Evolutionary conservation across 257 asterid species (phyloP).

Genomic region (Capsicum pubescens): DNA sequence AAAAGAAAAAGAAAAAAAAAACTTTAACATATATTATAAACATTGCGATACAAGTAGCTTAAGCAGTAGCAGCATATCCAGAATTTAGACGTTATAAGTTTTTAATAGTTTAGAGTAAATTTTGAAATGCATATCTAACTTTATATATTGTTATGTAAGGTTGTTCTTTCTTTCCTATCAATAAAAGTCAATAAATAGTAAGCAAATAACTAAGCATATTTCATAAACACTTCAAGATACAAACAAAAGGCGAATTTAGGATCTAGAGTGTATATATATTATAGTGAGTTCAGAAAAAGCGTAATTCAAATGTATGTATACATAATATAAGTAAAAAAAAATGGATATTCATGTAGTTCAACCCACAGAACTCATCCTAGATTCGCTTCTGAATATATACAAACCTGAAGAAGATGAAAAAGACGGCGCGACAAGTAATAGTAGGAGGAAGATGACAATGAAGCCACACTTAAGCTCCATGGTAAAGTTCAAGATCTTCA

Average conservation of each 20-base stretch:
- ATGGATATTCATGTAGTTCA: background rate
- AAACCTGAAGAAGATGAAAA: conserved; percentile 47
- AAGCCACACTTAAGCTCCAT: conserved; percentile 41
- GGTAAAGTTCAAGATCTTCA: conserved; percentile 21
- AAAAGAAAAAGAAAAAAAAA: background rate
- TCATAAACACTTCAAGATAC: background rate
- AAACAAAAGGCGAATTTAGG: background rate
- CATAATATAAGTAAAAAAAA: background rate
- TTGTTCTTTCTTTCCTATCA: background rate
- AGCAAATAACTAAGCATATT: background rate
- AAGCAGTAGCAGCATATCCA: background rate
- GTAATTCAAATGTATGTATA: background rate
- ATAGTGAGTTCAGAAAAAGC: background rate
- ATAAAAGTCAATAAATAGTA: background rate
- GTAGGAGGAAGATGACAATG: conserved; percentile 35
- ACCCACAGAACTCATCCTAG: background rate
- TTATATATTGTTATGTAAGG: background rate
- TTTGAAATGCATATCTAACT: background rate
- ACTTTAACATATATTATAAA: background rate
- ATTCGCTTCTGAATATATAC: background rate
- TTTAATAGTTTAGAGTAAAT: background rate
- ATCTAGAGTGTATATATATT: background rate
- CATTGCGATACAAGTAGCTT: no score
- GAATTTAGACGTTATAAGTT: background rate
- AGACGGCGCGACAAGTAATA: conserved; percentile 37